Evolutionary conservation across 495 filamentous ascomycete genomes (phyloP).

Genomic region (Pyrenula aspistea): DNA sequence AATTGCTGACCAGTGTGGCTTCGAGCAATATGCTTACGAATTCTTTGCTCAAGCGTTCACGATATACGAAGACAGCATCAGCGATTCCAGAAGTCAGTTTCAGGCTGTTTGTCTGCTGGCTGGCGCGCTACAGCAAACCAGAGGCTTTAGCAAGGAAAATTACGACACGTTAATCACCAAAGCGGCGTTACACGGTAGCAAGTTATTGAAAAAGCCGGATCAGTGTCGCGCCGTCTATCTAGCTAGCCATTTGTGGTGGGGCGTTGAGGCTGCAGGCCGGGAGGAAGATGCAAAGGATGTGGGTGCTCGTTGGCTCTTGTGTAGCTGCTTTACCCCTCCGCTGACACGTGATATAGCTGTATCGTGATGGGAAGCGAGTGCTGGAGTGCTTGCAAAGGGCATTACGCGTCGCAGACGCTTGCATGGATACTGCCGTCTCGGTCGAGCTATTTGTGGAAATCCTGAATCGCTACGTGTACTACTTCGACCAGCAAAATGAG

Average conservation of each 20-base stretch:
- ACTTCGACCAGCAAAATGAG: conserved; percentile 98
- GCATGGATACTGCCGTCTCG: conserved; percentile 98
- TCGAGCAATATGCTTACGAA: conserved; percentile 93
- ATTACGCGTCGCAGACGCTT: conserved; percentile 90
- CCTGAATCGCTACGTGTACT: conserved; percentile 95
- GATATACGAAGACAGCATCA: conserved; percentile 91
- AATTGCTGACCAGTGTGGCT: conserved; percentile 80
- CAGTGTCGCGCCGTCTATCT: conserved; percentile 94
- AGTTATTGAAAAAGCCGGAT: conserved; percentile 93
- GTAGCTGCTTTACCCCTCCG: not conserved
- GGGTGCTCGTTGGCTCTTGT: conserved; percentile 20
- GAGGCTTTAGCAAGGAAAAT: conserved; percentile 88
- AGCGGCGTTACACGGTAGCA: conserved; percentile 90
- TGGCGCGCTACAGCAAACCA: conserved; percentile 71
- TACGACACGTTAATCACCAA: conserved; percentile 98
- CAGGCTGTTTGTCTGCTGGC: conserved; percentile 95
- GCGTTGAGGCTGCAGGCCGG: conserved; percentile 70
- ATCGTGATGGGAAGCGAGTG: conserved; percentile 93
- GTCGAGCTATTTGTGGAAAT: conserved; percentile 98
- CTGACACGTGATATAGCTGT: conserved; percentile 48
- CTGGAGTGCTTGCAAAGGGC: conserved; percentile 93
- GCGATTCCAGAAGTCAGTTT: conserved; percentile 91
- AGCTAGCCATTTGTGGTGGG: conserved; percentile 97
- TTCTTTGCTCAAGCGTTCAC: conserved; percentile 98
- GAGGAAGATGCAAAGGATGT: conserved; percentile 80